These are phyloP conservation scores for Ustilago cynodontis DNA, from an alignment of 1,284 basidiomycete genomes.

Conservation along the genomic window DNA sequence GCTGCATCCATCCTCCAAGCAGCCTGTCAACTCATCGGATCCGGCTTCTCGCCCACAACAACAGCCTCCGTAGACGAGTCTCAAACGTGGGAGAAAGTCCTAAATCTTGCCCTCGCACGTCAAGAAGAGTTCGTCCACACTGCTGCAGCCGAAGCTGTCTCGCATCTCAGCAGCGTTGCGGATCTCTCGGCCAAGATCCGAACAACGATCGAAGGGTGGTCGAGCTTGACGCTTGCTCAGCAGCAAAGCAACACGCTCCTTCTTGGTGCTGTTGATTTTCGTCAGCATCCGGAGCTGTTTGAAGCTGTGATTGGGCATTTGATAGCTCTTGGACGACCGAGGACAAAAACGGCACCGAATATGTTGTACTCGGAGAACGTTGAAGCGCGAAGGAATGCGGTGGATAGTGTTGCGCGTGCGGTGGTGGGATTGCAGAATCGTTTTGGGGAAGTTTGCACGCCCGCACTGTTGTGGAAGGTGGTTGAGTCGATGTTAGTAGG, in stretches of 20 bases:
- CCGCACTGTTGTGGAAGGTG: not conserved
- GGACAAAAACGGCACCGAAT: constrained; percentile 72
- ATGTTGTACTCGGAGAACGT: constrained; percentile 68
- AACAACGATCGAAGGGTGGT: constrained; percentile 75
- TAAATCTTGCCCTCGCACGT: constrained; percentile 81
- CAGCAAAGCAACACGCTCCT: constrained; percentile 83
- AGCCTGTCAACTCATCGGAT: constrained; percentile 80
- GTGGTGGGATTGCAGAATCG: constrained; percentile 3
- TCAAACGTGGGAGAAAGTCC: constrained; percentile 69
- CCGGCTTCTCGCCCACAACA: constrained; percentile 29
- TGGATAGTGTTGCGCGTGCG: constrained; percentile 74
- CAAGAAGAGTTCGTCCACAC: constrained; percentile 79
- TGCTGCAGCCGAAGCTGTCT: constrained; percentile 78
- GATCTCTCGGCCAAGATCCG: constrained; percentile 74
- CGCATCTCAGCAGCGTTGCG: constrained; percentile 77
- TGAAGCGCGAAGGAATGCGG: constrained; percentile 80
- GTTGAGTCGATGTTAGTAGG: constrained; percentile 73
- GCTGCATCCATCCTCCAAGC: constrained; percentile 82
- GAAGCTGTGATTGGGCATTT: constrained; percentile 75
- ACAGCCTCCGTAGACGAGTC: constrained; percentile 15
- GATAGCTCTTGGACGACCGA: constrained; percentile 74
- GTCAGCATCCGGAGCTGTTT: constrained; percentile 74
- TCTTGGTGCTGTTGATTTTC: constrained; percentile 81
- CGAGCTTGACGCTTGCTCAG: constrained; percentile 74
- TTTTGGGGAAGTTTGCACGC: constrained; percentile 1